Evolutionary conservation across 768 basidiomycete species (phyloP).

Genomic region (Trametes gibbosa): DNA sequence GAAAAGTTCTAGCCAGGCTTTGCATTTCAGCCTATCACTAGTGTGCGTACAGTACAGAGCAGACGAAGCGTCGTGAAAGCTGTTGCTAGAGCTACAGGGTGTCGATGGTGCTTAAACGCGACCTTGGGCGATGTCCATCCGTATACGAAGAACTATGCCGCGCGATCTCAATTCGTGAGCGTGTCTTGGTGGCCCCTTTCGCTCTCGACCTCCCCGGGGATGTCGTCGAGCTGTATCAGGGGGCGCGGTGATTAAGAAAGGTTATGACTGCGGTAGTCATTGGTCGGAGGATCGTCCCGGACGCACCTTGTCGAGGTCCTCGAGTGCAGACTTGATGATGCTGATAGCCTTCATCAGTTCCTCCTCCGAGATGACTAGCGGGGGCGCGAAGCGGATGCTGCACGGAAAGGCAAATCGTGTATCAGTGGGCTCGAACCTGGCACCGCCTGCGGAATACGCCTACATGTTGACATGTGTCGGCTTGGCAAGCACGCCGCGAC

Average conservation of each 20-base stretch:
- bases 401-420: not conserved
- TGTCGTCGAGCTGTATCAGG: conserved; percentile 43
- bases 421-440: not conserved
- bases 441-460: conserved; percentile 30
- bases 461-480: conserved; percentile 95
- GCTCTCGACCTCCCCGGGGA: conserved; percentile 62
- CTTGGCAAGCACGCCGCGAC: conserved; percentile 89
- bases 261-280: not conserved
- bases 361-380: conserved; percentile 88
- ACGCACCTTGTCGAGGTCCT: conserved; percentile 74
- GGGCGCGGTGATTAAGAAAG: conserved; percentile 27
- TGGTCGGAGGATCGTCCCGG: conserved; percentile 21
- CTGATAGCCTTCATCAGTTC: conserved; percentile 73
- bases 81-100: conserved; percentile 11
- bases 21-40: not conserved
- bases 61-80: not conserved
- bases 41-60: not conserved
- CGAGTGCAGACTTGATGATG: conserved; percentile 73
- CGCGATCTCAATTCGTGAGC: conserved; percentile 27
- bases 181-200: conserved; percentile 55
- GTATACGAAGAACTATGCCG: not conserved
- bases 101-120: no score
- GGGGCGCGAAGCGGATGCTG: conserved; percentile 95
- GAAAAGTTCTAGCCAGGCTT: not conserved
- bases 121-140: not conserved